Evolutionary conservation across 192 early-diverging fungal species (phyloP), one percentile per base, ranked within the genome.

Genomic region (Backusella tuberculispora): DNA sequence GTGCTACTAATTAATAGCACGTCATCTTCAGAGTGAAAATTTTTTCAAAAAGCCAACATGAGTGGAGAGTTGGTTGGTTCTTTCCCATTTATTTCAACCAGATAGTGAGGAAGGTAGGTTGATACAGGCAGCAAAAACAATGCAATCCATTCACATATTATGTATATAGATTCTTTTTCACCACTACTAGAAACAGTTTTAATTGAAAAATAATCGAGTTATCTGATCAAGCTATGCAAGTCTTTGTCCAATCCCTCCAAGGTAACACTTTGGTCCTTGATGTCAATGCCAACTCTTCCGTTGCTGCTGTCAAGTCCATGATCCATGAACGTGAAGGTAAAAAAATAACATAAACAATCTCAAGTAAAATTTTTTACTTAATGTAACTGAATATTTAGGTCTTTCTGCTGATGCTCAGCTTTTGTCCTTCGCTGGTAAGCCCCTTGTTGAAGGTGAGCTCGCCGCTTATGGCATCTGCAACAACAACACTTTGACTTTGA

Each of bases 401-500:
- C 87, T 90, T 72, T 80, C 87, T 75, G 78, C 84, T 68, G 88
- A 85, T 75, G 78, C 79, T 64, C 89, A 90, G 81, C 78, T 81
- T 63, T 79, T 91, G 40, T 85, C 86, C 70, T 85, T 85, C 71
- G 84, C 69, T 47, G 88, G 85, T 26, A 82, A 83, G 80, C 71
- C 83, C 46, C 77, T 86, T 65, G 79, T 83, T 72, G 78, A 83
- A 75, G 77, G 81, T 80, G 78, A 78, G 48, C 79, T 89, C 44
- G 67, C 81, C 56, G 74, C 81, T 41, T 87, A 85, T 74, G 79
- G 79, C 77, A 88, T 92, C 74, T 85, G 89, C 72, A 86, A 89
- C 77, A 88, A 90, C 81, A 89, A 89, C 43, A 93, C 92, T 69
- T 81, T 93, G 17, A 90, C 91, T 78, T 83, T 93, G 24, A 90